Conservation (phyloP, 1,284 basidiomycete species). For the Lentinus polychrous region DNA sequence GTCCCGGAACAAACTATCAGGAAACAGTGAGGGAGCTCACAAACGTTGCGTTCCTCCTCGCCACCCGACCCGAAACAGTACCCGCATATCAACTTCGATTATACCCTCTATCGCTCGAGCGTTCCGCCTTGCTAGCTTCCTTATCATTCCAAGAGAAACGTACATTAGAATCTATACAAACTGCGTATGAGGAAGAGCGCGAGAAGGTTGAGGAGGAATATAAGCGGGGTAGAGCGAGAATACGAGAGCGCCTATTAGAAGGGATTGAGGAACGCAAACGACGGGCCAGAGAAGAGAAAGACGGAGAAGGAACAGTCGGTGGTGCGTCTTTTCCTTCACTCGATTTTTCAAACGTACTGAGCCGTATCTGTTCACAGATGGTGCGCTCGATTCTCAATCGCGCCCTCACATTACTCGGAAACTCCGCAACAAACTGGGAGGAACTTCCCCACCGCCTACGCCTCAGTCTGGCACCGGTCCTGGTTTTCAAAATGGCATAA, state of each 20-base stretch:
- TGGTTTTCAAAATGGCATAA: slow-evolving; percentile 28
- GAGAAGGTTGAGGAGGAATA: slow-evolving; percentile 74
- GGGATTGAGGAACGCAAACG: slow-evolving; percentile 73
- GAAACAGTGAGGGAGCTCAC: slow-evolving; percentile 53
- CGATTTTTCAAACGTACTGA: slow-evolving; percentile 5
- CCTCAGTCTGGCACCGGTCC: slow-evolving; percentile 32
- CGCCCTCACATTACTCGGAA: slow-evolving; percentile 77
- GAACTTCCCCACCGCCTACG: slow-evolving; percentile 58
- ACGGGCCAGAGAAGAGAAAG: slow-evolving; percentile 74
- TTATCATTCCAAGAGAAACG: slow-evolving; percentile 58
- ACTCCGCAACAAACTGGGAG: slow-evolving; percentile 62
- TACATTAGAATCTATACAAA: slow-evolving; percentile 51
- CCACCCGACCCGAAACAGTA: slow-evolving; percentile 57
- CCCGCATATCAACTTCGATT: slow-evolving; percentile 62
- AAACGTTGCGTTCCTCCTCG: slow-evolving; percentile 47
- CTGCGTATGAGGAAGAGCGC: slow-evolving; percentile 70
- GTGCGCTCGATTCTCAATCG: slow-evolving; percentile 62
- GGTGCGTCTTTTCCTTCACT: slow-evolving; percentile 31
- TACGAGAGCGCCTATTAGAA: slow-evolving; percentile 69
- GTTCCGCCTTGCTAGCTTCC: slow-evolving; percentile 62
- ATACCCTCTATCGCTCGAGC: slow-evolving; percentile 65
- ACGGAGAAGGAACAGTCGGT: slow-evolving; percentile 64
- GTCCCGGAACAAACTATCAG: slow-evolving; percentile 41
- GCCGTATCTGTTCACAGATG: slow-evolving; percentile 35
- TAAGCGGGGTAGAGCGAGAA: slow-evolving; percentile 59